phyloP scores from a whole-genome alignment of 2,329 filamentous ascomycete species.

The Botrytis byssoidea region DNA sequence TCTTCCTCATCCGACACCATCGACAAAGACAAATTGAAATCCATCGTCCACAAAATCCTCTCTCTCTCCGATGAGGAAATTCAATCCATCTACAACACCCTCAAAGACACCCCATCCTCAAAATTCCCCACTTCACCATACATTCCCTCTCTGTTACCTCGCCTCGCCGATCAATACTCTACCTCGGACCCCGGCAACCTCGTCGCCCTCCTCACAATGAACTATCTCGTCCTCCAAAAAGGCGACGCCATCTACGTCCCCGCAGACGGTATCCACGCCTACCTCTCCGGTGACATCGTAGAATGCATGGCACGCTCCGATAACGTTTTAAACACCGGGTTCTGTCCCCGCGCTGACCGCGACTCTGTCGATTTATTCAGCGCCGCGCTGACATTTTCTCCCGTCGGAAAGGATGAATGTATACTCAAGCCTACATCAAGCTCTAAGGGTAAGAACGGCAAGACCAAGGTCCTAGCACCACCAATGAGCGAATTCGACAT shows the following conservation, averaged over 20 bases:
- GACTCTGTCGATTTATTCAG: conserved; percentile 64
- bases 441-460: conserved; percentile 54
- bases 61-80: conserved; percentile 47
- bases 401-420: conserved; percentile 57
- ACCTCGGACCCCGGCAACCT: conserved; percentile 63
- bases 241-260: conserved; percentile 91
- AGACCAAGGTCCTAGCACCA: conserved; percentile 62
- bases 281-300: conserved; percentile 87
- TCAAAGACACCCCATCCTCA: conserved; percentile 49
- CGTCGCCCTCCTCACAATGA: conserved; percentile 71
- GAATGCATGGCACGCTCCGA: conserved; percentile 99
- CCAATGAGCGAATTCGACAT: conserved; percentile 73
- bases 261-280: conserved; percentile 95
- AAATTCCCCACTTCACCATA: conserved; percentile 53
- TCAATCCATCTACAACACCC: conserved; percentile 49
- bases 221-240: conserved; percentile 63
- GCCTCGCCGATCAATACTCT: conserved; percentile 64
- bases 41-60: conserved; percentile 46
- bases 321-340: conserved; percentile 77
- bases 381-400: conserved; percentile 60
- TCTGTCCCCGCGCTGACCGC: conserved; percentile 66
- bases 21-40: conserved; percentile 55
- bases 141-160: conserved; percentile 62
- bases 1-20: conserved; percentile 42
- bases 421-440: conserved; percentile 51